Base-by-base conservation (phyloP, 148 eudicot species). In the Silene uniflora region DNA sequence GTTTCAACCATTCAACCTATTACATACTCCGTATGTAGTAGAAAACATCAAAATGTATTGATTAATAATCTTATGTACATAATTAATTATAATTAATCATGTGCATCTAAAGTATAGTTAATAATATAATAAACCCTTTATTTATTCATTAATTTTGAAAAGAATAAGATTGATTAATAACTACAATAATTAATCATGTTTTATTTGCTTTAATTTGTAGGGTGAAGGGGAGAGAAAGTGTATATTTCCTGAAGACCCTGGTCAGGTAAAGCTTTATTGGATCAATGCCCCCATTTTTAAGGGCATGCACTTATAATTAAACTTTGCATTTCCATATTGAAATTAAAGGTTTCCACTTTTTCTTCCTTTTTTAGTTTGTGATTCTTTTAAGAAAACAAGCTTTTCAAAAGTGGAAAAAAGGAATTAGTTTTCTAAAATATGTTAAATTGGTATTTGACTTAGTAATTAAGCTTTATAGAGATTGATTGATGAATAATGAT, bases 241-340 rank as follows among this genome's bases (percentile, higher is more conserved):
- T 80, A 87, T 87, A 80, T 90, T 90, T 86, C 92, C 92, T 81
- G 92, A 92, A 82, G 97, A 92, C 85, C 91, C 97, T 83, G 94
- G 94, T 52, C 92, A 92, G 95, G 97, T 90, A 90, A 80, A 77
- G 58, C 75, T 83, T 86, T 83, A 86, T 83, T 77, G 85, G 88
- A 85, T 84, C 89, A 78, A 81, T 84, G 84, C 61, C 73, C 83
- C 70, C 82, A 75, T 79, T 75, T 80, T 75, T 63, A 81, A 85
- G 81, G 79, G 76, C 84, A 76, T 77, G 64, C 67, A 63, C 56
- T 25, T 14, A 19, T 22, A 42, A n/a, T n/a, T n/a, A n/a, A 75
- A 74, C 46, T 73, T 76, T 18, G 42, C 27, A 56, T 62, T 71
- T 63, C 4, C 55, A 71, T 19, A 60, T 35, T 3, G 21, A 27